Percentiles rank a stretch among this genome's conserved stretches.
These are phyloP conservation scores for Arthrobotrys iridis DNA, from an alignment of 2,329 filamentous ascomycete species.

Conservation along the genomic window DNA sequence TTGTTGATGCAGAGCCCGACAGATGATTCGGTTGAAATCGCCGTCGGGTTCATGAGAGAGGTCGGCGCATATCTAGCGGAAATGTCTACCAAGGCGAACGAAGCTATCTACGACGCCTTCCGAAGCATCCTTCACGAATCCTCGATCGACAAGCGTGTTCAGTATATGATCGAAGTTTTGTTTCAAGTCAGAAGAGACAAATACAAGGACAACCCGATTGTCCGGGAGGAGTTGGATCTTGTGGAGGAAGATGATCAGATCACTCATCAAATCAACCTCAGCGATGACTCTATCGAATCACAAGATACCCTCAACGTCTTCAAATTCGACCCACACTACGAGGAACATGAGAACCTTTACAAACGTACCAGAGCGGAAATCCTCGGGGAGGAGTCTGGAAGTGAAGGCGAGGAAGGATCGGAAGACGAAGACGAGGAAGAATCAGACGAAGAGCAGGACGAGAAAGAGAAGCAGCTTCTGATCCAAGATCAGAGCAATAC, in stretches of 20 bases:
- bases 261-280: conserved; percentile 83
- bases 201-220: conserved; percentile 91
- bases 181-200: conserved; percentile 96
- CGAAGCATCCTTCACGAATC: conserved; percentile 94
- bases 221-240: conserved; percentile 91
- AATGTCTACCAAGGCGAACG: conserved; percentile 87
- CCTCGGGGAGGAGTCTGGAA: conserved; percentile 88
- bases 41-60: conserved; percentile 89
- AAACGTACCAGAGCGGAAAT: conserved; percentile 92
- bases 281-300: conserved; percentile 79
- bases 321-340: conserved; percentile 89
- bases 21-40: conserved; percentile 97
- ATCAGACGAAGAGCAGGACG: conserved; percentile 77
- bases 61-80: conserved; percentile 94
- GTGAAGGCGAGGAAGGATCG: conserved; percentile 73
- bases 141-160: conserved; percentile 96
- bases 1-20: conserved; percentile 88
- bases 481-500: conserved; percentile 98
- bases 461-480: conserved; percentile 84
- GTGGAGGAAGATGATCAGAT: conserved; percentile 99
- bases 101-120: conserved; percentile 95
- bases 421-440: conserved; percentile 70
- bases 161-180: conserved; percentile 98
- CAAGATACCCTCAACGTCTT: conserved; percentile 94
- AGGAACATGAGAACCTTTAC: conserved; percentile 90